A percentile compares a stretch with the other conserved stretches of the same genome.
phyloP scores from a whole-genome alignment of 176 grass and related monocot species.

The Cenchrus americanus region DNA sequence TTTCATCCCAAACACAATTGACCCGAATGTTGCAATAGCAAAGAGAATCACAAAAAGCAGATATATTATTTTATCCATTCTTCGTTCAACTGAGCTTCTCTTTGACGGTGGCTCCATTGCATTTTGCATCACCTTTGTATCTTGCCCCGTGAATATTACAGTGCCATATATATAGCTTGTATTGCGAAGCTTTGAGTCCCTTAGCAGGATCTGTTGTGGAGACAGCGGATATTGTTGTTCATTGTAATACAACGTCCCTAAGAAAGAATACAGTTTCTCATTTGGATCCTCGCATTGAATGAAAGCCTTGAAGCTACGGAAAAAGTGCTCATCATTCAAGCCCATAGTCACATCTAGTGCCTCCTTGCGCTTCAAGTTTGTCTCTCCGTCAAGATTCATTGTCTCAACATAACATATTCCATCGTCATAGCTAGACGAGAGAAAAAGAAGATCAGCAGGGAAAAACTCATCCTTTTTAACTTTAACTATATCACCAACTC shows the following conservation, averaged over 20 bases:
- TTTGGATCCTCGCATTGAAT: conserved; percentile 93
- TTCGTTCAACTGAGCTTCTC: conserved; percentile 87
- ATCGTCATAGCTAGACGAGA: conserved; percentile 80
- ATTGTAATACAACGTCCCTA: conserved; percentile 70
- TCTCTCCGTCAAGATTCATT: conserved; percentile 97
- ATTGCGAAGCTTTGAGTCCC: conserved; percentile 89
- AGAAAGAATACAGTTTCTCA: conserved; percentile 81
- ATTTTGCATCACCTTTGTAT: conserved; percentile 98
- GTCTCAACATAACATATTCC: conserved; percentile 98
- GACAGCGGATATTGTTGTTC: conserved; percentile 72
- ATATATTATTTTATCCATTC: conserved; percentile 89
- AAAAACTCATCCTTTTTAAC: conserved; percentile 92
- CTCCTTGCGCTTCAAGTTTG: conserved; percentile 90
- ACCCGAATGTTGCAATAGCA: conserved; percentile 66
- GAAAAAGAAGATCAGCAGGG: conserved; percentile 88
- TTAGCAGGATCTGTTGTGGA: conserved; percentile 80
- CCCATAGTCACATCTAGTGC: conserved; percentile 60
- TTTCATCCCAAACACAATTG: conserved; percentile 73
- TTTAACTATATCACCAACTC: conserved; percentile 89
- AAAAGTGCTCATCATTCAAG: conserved; percentile 58
- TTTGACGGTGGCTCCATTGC: conserved; percentile 89
- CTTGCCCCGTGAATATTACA: conserved; percentile 89
- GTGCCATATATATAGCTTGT: conserved; percentile 71
- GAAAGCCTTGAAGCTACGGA: conserved; percentile 70
- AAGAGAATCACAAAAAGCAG: conserved; percentile 72